These are phyloP conservation scores for Sequoiadendron giganteum DNA, from an alignment of 75 land plant genomes.

Conservation along the genomic window DNA sequence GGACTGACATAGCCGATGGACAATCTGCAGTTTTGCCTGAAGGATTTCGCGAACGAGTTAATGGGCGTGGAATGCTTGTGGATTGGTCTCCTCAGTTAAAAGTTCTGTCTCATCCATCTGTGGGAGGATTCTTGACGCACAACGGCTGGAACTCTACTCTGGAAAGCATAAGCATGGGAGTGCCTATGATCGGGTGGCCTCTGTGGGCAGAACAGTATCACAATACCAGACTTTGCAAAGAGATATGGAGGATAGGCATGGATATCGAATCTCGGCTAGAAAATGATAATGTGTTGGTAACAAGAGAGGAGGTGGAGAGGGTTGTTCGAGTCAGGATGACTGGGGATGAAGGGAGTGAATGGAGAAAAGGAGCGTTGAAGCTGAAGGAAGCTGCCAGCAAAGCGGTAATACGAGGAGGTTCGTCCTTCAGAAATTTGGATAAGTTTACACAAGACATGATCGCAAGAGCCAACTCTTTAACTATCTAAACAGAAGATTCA, in stretches of 20 bases:
- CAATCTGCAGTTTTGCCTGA: background rate
- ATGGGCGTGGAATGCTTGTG: background rate
- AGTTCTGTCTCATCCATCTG: slow-evolving; percentile 21
- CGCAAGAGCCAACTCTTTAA: background rate
- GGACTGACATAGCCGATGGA: background rate
- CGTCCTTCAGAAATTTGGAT: background rate
- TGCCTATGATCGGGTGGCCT: slow-evolving; percentile 23
- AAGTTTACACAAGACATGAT: background rate
- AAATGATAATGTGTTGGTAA: background rate
- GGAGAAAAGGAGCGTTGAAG: background rate
- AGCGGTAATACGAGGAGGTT: background rate
- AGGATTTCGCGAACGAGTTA: background rate
- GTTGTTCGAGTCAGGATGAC: background rate
- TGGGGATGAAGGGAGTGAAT: background rate
- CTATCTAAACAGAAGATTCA: no score
- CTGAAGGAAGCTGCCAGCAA: slow-evolving; percentile 4
- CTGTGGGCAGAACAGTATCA: slow-evolving; percentile 20
- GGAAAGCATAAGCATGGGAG: slow-evolving; percentile 27
- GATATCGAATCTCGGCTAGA: background rate
- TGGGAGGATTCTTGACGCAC: slow-evolving; percentile 27
- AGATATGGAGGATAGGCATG: background rate
- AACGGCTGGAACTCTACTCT: slow-evolving; percentile 29
- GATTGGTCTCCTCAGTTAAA: slow-evolving; percentile 19
- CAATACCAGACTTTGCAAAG: slow-evolving; percentile 4
- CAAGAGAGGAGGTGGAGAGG: background rate